Percentiles rank a stretch among this genome's conserved stretches.
phyloP scores from a whole-genome alignment of 495 filamentous ascomycete genomes.

The Talaromyces liani region DNA sequence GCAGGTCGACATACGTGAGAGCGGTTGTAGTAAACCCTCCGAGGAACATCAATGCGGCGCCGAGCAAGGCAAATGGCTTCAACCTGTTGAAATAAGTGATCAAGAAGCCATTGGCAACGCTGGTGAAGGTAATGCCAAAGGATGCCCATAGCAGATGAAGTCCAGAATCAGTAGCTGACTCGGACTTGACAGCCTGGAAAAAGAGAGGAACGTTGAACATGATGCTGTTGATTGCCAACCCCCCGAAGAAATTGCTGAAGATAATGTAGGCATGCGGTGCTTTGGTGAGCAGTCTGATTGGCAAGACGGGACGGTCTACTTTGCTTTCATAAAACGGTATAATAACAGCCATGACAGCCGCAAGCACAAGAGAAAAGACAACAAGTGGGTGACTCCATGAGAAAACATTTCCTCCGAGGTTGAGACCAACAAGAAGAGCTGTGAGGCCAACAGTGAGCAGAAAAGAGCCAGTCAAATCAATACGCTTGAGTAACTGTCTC shows the following conservation, averaged over 20 bases:
- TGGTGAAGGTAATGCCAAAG: slow-evolving; percentile 47
- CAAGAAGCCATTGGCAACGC: slow-evolving; percentile 59
- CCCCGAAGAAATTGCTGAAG: slow-evolving; percentile 59
- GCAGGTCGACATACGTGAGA: slow-evolving; percentile 46
- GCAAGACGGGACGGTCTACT: slow-evolving; percentile 64
- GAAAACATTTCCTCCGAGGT: slow-evolving; percentile 69
- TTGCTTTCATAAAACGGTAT: slow-evolving; percentile 56
- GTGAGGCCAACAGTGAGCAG: slow-evolving; percentile 58
- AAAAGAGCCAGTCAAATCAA: slow-evolving; percentile 61
- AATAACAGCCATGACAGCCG: slow-evolving; percentile 44
- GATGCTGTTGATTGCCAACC: slow-evolving; percentile 58
- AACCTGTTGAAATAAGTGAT: slow-evolving; percentile 60
- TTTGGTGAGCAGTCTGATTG: slow-evolving; percentile 51
- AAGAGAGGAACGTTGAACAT: slow-evolving; percentile 74
- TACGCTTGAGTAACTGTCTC: slow-evolving; percentile 51
- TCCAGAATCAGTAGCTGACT: slow-evolving; percentile 62
- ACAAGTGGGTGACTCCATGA: slow-evolving; percentile 68
- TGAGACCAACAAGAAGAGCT: slow-evolving; percentile 65
- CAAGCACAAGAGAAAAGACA: slow-evolving; percentile 51
- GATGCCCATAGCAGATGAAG: slow-evolving; percentile 59
- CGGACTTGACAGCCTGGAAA: slow-evolving; percentile 73
- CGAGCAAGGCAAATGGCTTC: slow-evolving; percentile 54
- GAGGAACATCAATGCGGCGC: slow-evolving; percentile 43
- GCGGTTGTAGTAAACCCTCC: slow-evolving; percentile 46
- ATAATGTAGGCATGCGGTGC: slow-evolving; percentile 60